Conservation (phyloP, 2,329 filamentous ascomycete species). For the Sporothrix dimorphospora region DNA sequence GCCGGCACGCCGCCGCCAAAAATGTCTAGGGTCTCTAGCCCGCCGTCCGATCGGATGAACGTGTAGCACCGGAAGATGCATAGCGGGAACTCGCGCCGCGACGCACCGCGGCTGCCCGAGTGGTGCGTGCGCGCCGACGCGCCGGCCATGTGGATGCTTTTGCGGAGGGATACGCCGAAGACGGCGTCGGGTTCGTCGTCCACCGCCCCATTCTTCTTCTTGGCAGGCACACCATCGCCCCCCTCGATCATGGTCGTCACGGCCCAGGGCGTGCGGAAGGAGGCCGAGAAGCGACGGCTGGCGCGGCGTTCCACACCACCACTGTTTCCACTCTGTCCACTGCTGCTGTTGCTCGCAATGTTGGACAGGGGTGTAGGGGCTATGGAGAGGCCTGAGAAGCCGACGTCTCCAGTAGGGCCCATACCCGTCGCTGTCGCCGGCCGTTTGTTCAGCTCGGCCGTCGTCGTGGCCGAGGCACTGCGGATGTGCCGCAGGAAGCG, state of each 20-base stretch:
- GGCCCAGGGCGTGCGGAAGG: conserved; percentile 40
- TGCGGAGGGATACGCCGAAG: conserved; percentile 47
- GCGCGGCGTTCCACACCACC: not conserved
- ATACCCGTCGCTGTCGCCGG: conserved; percentile 17
- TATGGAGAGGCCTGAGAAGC: not conserved
- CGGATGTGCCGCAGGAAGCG: conserved; percentile 30
- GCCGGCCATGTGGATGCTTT: conserved; percentile 47
- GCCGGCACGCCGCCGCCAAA: conserved; percentile 44
- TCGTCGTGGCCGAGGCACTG: conserved; percentile 12
- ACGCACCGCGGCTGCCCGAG: conserved; percentile 41
- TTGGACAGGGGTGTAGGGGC: conserved; percentile 28
- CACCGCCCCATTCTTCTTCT: not conserved
- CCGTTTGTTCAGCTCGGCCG: conserved; percentile 6
- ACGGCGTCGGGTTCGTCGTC: conserved; percentile 38
- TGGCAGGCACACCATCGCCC: no score
- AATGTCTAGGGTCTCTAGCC: conserved; percentile 43
- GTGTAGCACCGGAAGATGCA: conserved; percentile 47
- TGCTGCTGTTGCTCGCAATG: not conserved
- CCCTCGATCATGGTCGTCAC: conserved; percentile 37
- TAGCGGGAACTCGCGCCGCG: conserved; percentile 46
- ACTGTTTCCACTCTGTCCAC: not conserved
- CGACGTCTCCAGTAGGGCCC: not conserved
- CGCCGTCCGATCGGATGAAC: conserved; percentile 44
- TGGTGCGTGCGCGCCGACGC: conserved; percentile 47
- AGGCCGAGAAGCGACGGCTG: conserved; percentile 38